These are phyloP conservation scores for Penicillium alfredii DNA, from an alignment of 495 filamentous ascomycete species.

Conservation along the genomic window DNA sequence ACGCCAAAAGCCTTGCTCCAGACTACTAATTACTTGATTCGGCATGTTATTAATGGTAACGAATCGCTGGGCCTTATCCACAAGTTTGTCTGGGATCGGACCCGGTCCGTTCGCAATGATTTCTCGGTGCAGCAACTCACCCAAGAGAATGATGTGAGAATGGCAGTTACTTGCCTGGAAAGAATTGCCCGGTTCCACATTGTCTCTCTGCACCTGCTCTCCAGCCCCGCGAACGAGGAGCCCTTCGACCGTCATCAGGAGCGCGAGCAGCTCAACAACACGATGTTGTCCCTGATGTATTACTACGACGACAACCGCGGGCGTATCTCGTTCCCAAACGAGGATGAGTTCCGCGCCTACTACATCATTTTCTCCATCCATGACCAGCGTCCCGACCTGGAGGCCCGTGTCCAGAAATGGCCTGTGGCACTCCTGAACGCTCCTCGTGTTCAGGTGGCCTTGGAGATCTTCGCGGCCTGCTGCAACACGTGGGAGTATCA, in stretches of 20 bases:
- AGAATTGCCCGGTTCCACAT: conserved; percentile 90
- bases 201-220: conserved; percentile 76
- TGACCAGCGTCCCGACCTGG: conserved; percentile 61
- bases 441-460: conserved; percentile 55
- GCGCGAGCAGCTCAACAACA: conserved; percentile 83
- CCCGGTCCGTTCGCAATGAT: conserved; percentile 85
- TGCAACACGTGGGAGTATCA: conserved; percentile 58
- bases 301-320: conserved; percentile 73
- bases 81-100: conserved; percentile 91
- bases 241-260: conserved; percentile 88
- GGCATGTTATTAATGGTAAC: conserved; percentile 60
- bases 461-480: conserved; percentile 63
- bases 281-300: conserved; percentile 79
- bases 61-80: conserved; percentile 64
- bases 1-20: conserved; percentile 66
- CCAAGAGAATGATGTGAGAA: conserved; percentile 57
- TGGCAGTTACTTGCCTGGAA: conserved; percentile 76
- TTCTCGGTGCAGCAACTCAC: conserved; percentile 83
- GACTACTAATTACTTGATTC: conserved; percentile 78
- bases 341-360: conserved; percentile 87
- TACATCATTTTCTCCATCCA: conserved; percentile 78
- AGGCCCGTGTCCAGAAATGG: conserved; percentile 71
- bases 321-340: conserved; percentile 56
- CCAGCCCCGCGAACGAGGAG: conserved; percentile 55
- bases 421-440: conserved; percentile 49